Percentiles rank a stretch among this genome's conserved stretches.
These are phyloP conservation scores for Ramalina intermedia DNA, from an alignment of 495 filamentous ascomycete species.

Conservation along the genomic window DNA sequence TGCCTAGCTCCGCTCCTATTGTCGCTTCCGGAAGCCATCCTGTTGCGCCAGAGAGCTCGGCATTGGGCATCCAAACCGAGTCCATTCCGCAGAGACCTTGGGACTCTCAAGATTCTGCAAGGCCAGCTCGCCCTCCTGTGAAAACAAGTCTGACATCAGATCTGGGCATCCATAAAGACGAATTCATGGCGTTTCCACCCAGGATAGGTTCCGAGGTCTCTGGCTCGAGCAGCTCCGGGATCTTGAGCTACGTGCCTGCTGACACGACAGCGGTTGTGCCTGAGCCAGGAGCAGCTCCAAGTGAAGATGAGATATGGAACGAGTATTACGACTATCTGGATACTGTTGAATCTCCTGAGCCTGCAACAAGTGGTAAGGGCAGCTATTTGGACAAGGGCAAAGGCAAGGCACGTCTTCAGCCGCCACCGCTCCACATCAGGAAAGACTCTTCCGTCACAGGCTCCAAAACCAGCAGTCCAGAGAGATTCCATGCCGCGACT, in stretches of 20 bases:
- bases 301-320: conserved; percentile 84
- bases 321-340: conserved; percentile 88
- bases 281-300: conserved; percentile 37
- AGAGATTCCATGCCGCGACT: conserved; percentile 1
- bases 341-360: conserved; percentile 41
- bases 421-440: conserved; percentile 12
- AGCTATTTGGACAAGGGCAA: conserved; percentile 22
- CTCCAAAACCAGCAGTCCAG: not conserved
- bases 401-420: conserved; percentile 4
- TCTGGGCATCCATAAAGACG: conserved; percentile 21
- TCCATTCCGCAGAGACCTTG: conserved; percentile 12
- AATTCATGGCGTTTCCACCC: conserved; percentile 63
- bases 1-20: conserved; percentile 14
- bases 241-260: conserved; percentile 28
- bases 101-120: conserved; percentile 20
- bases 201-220: conserved; percentile 55
- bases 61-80: conserved; percentile 13
- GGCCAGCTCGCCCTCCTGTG: conserved; percentile 26
- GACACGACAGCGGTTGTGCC: conserved; percentile 50
- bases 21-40: conserved; percentile 6
- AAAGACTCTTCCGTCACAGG: conserved; percentile 10
- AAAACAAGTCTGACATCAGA: conserved; percentile 13
- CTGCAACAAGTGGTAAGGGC: conserved; percentile 10
- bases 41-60: conserved; percentile 18
- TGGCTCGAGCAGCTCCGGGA: conserved; percentile 53